These are phyloP conservation scores for Yamadazyma oceani DNA, from an alignment of 1,139 yeast genomes.

Conservation along the genomic window DNA sequence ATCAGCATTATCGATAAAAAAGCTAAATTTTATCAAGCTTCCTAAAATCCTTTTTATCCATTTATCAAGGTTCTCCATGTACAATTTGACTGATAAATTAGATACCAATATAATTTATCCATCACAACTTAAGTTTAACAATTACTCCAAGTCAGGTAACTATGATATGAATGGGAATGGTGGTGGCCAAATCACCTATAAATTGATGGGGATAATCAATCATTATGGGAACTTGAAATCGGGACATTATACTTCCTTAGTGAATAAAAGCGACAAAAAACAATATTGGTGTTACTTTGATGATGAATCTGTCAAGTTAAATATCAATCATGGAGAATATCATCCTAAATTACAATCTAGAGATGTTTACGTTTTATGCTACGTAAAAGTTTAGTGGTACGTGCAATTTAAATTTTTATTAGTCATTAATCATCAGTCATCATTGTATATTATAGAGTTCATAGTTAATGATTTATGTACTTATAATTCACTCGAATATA, in stretches of 20 bases:
- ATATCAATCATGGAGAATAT: constrained; percentile 48
- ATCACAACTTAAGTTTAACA: constrained; percentile 43
- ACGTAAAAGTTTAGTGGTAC: constrained; percentile 44
- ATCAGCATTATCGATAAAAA: constrained; percentile 44
- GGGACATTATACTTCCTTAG: constrained; percentile 73
- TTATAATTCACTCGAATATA: constrained; percentile 1
- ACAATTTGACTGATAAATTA: constrained; percentile 56
- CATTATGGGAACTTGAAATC: constrained; percentile 70
- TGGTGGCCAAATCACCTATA: constrained; percentile 47
- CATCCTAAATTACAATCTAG: constrained; percentile 46
- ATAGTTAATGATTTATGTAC: not conserved
- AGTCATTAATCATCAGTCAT: not conserved
- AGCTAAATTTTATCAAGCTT: constrained; percentile 57
- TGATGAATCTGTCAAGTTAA: constrained; percentile 59
- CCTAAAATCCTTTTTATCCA: constrained; percentile 69
- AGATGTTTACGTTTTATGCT: constrained; percentile 75
- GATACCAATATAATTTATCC: constrained; percentile 57
- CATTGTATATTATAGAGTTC: constrained; percentile 2
- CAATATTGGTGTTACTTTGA: constrained; percentile 70
- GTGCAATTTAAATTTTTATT: not conserved
- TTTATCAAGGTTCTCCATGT: constrained; percentile 57
- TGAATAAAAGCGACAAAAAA: constrained; percentile 47
- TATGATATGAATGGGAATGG: constrained; percentile 16
- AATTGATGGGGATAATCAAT: constrained; percentile 60
- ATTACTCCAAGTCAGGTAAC: constrained; percentile 17